Percentiles rank a stretch among this genome's conserved stretches.
Evolutionary conservation across 352 stramenopile species (phyloP).

Genomic region (Phytopythium helicoides): DNA sequence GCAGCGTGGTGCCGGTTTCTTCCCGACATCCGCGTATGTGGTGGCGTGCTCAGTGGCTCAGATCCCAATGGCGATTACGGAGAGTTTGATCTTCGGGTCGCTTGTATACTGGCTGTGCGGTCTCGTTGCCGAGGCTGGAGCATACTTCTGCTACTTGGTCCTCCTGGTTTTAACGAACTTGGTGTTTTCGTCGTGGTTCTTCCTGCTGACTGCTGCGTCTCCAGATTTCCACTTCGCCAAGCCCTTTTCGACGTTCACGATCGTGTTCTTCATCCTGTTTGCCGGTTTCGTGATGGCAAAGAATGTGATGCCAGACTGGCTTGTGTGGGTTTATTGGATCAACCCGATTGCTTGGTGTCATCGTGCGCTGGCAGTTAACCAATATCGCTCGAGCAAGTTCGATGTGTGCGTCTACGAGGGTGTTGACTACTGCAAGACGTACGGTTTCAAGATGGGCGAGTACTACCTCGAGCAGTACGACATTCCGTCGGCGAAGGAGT

Average conservation of each 20-base stretch:
- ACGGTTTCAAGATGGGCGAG: conserved; percentile 27
- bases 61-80: conserved; percentile 54
- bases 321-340: conserved; percentile 57
- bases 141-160: conserved; percentile 42
- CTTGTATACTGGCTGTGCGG: conserved; percentile 85
- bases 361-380: conserved; percentile 27
- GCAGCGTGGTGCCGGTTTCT: conserved; percentile 77
- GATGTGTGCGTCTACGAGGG: conserved; percentile 35
- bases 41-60: conserved; percentile 55
- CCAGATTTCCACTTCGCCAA: conserved; percentile 27
- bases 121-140: conserved; percentile 16
- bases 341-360: conserved; percentile 45
- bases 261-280: conserved; percentile 47
- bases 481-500: conserved; percentile 16
- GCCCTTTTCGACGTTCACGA: conserved; percentile 29
- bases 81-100: conserved; percentile 70
- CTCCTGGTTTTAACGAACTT: conserved; percentile 43
- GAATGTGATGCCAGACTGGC: conserved; percentile 34
- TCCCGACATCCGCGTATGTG: conserved; percentile 55
- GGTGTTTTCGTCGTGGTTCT: conserved; percentile 43
- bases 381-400: conserved; percentile 23
- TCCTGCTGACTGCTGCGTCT: conserved; percentile 28
- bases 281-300: conserved; percentile 47
- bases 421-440: conserved; percentile 33
- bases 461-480: conserved; percentile 40